Conservation (phyloP, 1,284 basidiomycete genomes). For the Gymnopus androsaceus region DNA sequence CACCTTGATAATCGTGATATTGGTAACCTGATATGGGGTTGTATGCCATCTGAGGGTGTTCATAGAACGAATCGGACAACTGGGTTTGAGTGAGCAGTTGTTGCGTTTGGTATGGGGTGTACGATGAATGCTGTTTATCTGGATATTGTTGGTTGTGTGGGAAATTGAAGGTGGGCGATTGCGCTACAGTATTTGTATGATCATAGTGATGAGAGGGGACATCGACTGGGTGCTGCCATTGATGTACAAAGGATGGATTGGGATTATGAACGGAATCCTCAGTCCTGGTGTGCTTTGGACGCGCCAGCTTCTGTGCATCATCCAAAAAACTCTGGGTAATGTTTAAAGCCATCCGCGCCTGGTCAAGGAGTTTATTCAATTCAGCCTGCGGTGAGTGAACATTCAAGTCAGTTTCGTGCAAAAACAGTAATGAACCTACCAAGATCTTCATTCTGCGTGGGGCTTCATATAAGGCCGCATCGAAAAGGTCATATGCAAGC, state of each 20-base stretch:
- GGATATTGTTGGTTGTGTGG: background rate
- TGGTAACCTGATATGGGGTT: conserved; percentile 8
- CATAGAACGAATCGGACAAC: background rate
- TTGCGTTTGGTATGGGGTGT: background rate
- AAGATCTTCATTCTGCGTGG: conserved; percentile 1
- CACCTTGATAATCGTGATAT: conserved; percentile 8
- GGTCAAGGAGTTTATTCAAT: background rate
- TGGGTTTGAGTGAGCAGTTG: background rate
- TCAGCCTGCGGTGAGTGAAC: background rate
- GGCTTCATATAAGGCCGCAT: background rate
- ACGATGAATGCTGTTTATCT: background rate
- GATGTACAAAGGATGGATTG: background rate
- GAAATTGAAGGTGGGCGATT: background rate
- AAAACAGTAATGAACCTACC: background rate
- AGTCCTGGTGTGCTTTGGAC: background rate
- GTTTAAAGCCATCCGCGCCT: background rate
- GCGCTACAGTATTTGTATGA: background rate
- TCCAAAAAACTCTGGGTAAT: background rate
- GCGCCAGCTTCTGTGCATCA: conserved; percentile 3
- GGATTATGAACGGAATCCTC: background rate
- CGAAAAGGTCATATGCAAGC: conserved; percentile 5
- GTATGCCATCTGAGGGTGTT: background rate
- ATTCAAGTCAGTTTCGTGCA: background rate
- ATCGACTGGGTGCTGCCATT: too few relatives aligned
- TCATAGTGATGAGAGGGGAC: background rate